Evolutionary conservation across 805 yeast species (phyloP).

Genomic region (Maudiozyma pseudohumilis): DNA sequence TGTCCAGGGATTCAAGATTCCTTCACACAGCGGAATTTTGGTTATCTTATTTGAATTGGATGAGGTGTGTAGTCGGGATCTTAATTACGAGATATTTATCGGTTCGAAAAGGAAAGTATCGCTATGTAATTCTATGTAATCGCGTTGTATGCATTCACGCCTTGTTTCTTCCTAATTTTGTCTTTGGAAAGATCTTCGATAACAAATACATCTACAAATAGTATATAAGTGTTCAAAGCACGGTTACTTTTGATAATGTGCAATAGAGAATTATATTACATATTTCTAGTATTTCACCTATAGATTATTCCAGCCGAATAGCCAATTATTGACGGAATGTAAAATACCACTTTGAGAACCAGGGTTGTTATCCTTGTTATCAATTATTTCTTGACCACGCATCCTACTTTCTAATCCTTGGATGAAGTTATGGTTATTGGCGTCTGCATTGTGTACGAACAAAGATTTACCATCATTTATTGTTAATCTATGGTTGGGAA

Average conservation of each 20-base stretch:
- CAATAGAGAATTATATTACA: background rate
- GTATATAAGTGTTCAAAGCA: no score
- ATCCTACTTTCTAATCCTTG: constrained; percentile 23
- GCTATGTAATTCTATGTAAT: background rate
- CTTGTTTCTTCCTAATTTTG: no score
- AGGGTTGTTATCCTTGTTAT: background rate
- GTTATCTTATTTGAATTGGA: constrained; percentile 15
- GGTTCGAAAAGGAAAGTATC: constrained; percentile 7
- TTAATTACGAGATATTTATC: constrained; percentile 2
- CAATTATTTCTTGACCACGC: constrained; percentile 19
- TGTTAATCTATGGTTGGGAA: constrained; percentile 25
- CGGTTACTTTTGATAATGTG: no score
- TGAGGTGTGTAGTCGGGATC: background rate
- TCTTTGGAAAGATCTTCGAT: no score
- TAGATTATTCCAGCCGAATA: constrained; percentile 49
- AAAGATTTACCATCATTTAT: constrained; percentile 36
- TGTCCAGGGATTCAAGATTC: constrained; percentile 9
- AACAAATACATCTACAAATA: no score
- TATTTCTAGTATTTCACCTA: constrained; percentile 7
- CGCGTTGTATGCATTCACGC: background rate
- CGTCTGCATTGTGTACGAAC: constrained; percentile 24
- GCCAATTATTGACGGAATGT: constrained; percentile 35
- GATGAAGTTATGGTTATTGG: constrained; percentile 19
- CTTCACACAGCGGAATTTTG: constrained; percentile 2
- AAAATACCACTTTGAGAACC: constrained; percentile 16